Base-by-base conservation (phyloP, 2,329 filamentous ascomycete genomes). In the Aspergillus terreus region DNA sequence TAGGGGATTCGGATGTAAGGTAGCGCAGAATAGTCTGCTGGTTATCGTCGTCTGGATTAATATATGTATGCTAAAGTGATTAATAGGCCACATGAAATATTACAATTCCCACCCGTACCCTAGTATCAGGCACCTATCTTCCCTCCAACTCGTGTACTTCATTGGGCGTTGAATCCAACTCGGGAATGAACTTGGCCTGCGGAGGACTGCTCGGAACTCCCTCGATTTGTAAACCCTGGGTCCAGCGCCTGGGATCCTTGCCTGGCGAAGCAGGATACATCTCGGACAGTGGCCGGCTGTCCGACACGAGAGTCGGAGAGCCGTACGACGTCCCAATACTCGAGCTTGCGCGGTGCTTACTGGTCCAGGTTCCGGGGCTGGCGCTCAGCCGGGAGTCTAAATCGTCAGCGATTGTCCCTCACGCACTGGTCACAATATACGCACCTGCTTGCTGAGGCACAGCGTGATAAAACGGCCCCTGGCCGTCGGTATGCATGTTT, bases 321-420 rank as follows among this genome's bases (percentile, higher is more conserved):
- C 6, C 15, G 11, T 19, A 42, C 17, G 40, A 42, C 6, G 40
- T 19, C 40, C 40, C 40, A 40, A 57, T n/a, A 12, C 46, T 43
- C n/a, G 44, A 3, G 44, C 56, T 52, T 41, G 53, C 56, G 5
- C 40, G 15, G 17, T 42, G 40, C 11, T 42, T 42, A 19, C 15
- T 23, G 19, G 15, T 42, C 11, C 14, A 17, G 10, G 6, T 21
- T n/a, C n/a, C 11, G 54, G 49, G 45, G 74, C 71, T 17, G 11
- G 14, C 17, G 40, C 40, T 42, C 15, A 25, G 10, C 19, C 19
- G 40, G 4, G 40, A 21, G 15, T 42, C 40, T 42, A 14, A 42
- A 1, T n/a, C 14, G 11, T 38, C n/a, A 38, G 35, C 35, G 15
- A 38, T 6, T n/a, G 35, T 38, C 14, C 11, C 6, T 38, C 25